These are phyloP conservation scores for Anisodus tanguticus DNA, from an alignment of 257 asterid species.

Conservation along the genomic window DNA sequence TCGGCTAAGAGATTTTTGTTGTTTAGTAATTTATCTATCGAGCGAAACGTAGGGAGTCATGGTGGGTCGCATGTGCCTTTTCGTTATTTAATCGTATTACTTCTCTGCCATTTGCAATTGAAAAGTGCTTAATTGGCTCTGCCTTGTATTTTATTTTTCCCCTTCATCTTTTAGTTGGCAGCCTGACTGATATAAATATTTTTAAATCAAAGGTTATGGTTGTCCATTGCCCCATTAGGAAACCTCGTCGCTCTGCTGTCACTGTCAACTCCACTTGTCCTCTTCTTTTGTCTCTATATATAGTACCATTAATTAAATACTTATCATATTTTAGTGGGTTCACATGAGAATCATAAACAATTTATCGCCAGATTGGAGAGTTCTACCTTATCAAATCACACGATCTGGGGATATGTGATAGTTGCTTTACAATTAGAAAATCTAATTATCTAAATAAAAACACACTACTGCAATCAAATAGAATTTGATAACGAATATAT, in stretches of 20 bases:
- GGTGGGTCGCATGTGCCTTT: constrained; percentile 25
- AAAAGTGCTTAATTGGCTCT: constrained; percentile 29
- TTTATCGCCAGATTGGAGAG: constrained; percentile 7
- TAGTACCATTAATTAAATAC: not conserved
- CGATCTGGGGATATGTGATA: not conserved
- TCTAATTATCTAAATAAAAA: not conserved
- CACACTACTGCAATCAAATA: too few species aligned
- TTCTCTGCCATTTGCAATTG: not conserved
- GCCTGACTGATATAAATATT: not conserved
- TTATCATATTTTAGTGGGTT: not conserved
- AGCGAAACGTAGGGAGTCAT: not conserved
- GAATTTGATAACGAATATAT: too few species aligned
- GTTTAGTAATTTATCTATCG: not conserved
- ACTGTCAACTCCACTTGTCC: constrained; percentile 28
- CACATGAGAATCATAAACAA: not conserved
- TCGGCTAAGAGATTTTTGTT: not conserved
- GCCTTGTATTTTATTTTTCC: not conserved
- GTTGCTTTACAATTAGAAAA: not conserved
- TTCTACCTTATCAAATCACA: not conserved
- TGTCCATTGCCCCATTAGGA: constrained; percentile 43
- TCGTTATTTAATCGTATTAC: not conserved
- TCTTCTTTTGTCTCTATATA: constrained; percentile 15
- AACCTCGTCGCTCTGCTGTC: constrained; percentile 36
- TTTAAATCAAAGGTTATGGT: constrained; percentile 30
- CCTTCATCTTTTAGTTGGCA: too few species aligned